phyloP scores from a whole-genome alignment of 2,329 filamentous ascomycete species.

The Scleromitrula shiraiana region DNA sequence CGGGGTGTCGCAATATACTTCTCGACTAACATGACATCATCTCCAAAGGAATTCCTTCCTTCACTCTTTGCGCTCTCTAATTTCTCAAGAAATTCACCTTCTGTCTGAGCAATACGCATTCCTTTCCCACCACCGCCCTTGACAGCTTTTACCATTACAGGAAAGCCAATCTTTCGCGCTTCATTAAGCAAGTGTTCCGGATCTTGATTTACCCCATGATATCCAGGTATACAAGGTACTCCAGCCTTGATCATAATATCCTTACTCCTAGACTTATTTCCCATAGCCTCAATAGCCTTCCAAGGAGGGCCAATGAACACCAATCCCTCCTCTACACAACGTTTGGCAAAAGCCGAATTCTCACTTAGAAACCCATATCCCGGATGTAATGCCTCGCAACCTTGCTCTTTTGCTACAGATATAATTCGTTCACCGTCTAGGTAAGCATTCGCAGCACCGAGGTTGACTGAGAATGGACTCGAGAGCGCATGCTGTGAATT shows the following conservation, averaged over 20 bases:
- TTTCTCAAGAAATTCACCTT: constrained; percentile 62
- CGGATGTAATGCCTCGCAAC: constrained; percentile 87
- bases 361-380: constrained; percentile 95
- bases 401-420: constrained; percentile 72
- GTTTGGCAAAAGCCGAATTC: constrained; percentile 81
- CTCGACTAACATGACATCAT: constrained; percentile 79
- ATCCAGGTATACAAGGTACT: constrained; percentile 92
- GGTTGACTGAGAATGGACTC: constrained; percentile 73
- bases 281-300: constrained; percentile 79
- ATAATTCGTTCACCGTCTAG: constrained; percentile 93
- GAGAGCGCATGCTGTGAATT: constrained; percentile 79
- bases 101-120: constrained; percentile 63
- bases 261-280: constrained; percentile 87
- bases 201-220: constrained; percentile 81
- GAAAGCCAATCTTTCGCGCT: constrained; percentile 62
- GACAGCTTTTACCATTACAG: constrained; percentile 72
- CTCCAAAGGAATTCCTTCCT: constrained; percentile 72
- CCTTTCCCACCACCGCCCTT: constrained; percentile 79
- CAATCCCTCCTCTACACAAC: constrained; percentile 82
- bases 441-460: constrained; percentile 79
- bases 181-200: constrained; percentile 52
- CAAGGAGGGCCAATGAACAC: constrained; percentile 90
- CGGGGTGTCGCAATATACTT: constrained; percentile 70
- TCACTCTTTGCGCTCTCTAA: constrained; percentile 67
- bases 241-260: constrained; percentile 95